Percentiles rank a stretch among this genome's conserved stretches.
These are phyloP conservation scores for Drechmeria coniospora DNA, from an alignment of 2,329 filamentous ascomycete genomes.

Conservation along the genomic window DNA sequence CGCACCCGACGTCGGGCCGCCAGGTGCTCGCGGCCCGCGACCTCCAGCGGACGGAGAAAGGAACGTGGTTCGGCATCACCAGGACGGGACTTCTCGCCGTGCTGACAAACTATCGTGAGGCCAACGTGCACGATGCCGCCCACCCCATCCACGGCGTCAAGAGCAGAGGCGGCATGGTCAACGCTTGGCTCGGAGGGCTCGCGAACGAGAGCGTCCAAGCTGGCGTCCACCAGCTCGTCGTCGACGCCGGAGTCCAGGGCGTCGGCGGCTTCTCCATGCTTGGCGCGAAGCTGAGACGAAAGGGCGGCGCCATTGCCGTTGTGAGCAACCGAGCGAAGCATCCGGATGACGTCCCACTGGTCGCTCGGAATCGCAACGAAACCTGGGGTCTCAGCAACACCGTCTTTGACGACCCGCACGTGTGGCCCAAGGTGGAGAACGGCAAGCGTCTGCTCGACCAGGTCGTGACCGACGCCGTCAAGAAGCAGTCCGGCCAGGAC, in stretches of 20 bases:
- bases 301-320: slow-evolving; percentile 38
- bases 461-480: slow-evolving; percentile 24
- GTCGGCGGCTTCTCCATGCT: slow-evolving; percentile 53
- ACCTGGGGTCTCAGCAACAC: slow-evolving; percentile 50
- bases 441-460: slow-evolving; percentile 32
- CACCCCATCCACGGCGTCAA: slow-evolving; percentile 38
- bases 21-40: slow-evolving; percentile 45
- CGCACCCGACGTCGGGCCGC: slow-evolving; percentile 23
- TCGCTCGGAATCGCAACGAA: slow-evolving; percentile 33
- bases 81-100: slow-evolving; percentile 44
- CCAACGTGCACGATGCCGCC: slow-evolving; percentile 27
- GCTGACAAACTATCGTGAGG: slow-evolving; percentile 52
- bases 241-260: slow-evolving; percentile 36
- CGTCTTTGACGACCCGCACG: slow-evolving; percentile 32
- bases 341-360: slow-evolving; percentile 39
- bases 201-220: slow-evolving; percentile 30
- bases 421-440: slow-evolving; percentile 46
- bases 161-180: slow-evolving; percentile 50
- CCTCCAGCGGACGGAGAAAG: slow-evolving; percentile 43
- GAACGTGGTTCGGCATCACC: slow-evolving; percentile 52
- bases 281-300: slow-evolving; percentile 41
- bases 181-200: slow-evolving; percentile 40
- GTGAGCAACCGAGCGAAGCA: slow-evolving; percentile 44
- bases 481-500: slow-evolving; percentile 24
- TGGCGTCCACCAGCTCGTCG: slow-evolving; percentile 37